These are phyloP conservation scores for Rachicladosporium sp. DNA, from an alignment of 2,329 filamentous ascomycete genomes.

Conservation along the genomic window DNA sequence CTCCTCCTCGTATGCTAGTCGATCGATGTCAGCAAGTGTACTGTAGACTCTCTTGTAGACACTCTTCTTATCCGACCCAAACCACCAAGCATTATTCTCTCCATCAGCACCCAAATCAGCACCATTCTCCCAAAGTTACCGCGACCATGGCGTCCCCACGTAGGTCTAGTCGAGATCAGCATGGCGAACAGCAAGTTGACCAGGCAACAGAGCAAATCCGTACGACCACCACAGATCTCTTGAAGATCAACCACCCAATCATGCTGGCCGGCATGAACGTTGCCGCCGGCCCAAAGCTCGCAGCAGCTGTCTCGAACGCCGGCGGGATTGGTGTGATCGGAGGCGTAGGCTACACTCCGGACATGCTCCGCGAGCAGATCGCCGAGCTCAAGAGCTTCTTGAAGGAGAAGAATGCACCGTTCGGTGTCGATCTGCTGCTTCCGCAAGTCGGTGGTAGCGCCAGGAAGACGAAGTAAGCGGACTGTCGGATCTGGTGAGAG, in stretches of 20 bases:
- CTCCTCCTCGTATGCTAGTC: too few species aligned
- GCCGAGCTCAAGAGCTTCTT: constrained; percentile 83
- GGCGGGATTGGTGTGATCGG: constrained; percentile 94
- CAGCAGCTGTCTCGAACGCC: constrained; percentile 92
- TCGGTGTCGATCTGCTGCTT: constrained; percentile 85
- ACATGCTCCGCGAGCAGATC: constrained; percentile 93
- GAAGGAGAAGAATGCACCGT: constrained; percentile 82
- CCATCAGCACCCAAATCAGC: too few species aligned
- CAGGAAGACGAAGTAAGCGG: constrained; percentile 73
- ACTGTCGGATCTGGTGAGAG: neutral
- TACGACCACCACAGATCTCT: constrained; percentile 85
- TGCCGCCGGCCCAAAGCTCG: constrained; percentile 88
- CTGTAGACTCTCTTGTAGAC: constrained; percentile 2
- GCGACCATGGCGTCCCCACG: too few species aligned
- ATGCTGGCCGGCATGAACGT: constrained; percentile 99
- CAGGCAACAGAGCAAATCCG: constrained; percentile 62
- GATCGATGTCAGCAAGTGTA: too few species aligned
- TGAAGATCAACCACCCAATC: constrained; percentile 95
- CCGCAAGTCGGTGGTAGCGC: constrained; percentile 91
- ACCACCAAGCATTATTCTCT: neutral
- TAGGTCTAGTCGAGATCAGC: too few species aligned
- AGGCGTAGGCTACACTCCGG: constrained; percentile 88
- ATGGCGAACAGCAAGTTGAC: constrained; percentile 13
- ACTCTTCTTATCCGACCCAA: constrained; percentile 2
- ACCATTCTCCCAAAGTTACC: too few species aligned